A percentile compares a stretch with the other conserved stretches of the same genome.
Conservation (phyloP, 2,329 filamentous ascomycete species). For the Ophiostoma sp. region DNA sequence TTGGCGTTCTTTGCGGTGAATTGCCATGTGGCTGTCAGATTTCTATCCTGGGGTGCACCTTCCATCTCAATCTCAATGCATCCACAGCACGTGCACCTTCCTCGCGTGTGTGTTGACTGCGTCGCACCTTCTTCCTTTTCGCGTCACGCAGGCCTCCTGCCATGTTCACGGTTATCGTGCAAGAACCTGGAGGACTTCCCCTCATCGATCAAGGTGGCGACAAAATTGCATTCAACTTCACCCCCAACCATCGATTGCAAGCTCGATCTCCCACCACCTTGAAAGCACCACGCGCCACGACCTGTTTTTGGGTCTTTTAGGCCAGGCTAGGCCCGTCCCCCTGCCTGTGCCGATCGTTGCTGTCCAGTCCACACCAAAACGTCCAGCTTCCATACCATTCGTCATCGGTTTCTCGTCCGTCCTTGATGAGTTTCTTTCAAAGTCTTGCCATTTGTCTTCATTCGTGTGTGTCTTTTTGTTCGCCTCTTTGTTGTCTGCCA, state of each 20-base stretch:
- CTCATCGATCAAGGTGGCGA: background rate
- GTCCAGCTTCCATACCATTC: background rate
- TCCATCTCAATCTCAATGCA: background rate
- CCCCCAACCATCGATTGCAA: background rate
- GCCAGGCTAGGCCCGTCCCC: constrained; percentile 9
- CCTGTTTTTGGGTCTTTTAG: background rate
- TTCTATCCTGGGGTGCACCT: background rate
- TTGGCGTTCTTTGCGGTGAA: too few species aligned
- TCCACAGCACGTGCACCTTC: background rate
- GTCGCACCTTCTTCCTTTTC: background rate
- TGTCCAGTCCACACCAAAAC: background rate
- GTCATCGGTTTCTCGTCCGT: constrained; percentile 7
- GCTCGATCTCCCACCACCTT: background rate
- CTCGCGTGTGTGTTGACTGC: background rate
- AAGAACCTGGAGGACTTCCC: background rate
- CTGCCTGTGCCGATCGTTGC: background rate
- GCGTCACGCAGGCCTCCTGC: constrained; percentile 1
- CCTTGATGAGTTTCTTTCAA: background rate
- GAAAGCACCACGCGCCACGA: background rate
- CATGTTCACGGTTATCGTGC: background rate
- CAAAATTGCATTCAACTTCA: background rate
- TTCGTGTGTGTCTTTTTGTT: background rate
- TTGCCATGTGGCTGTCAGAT: background rate
- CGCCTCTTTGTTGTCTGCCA: constrained; percentile 4
- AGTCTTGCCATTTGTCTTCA: background rate